Evolutionary conservation across 306 rosid genomes (phyloP), one percentile per base, ranked within the genome.

Genomic region (Pyrus bretschneideri): DNA sequence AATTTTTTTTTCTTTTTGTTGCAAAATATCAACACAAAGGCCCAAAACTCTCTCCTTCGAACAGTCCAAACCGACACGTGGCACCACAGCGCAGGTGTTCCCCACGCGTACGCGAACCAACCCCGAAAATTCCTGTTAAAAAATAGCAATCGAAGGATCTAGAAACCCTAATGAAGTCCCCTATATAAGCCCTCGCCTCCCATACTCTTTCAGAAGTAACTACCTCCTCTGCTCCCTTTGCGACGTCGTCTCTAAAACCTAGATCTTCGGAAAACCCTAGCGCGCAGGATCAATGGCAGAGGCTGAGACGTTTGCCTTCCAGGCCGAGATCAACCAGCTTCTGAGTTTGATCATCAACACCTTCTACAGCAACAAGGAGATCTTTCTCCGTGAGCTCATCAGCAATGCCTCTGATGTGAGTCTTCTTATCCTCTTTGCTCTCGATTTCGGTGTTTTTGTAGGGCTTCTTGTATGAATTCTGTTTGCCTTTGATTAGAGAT

Each of bases 281-380:
- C 2, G 6, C 23, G 19, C 69, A 42, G 62, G 54, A 40, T 35
- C 63, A 61, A 92, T 90, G 98, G 78, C 90, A 29, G 96, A 93
- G 6, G 30, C 77, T 1, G 96, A 93, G 86, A 93, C 94, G 75
- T 93, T 93, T 23, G 94, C 98, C 49, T 93, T 93, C 69, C 98
- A 93, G 88, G 98, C 96, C 22, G 98, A 93, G 93, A 93, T 93
- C 80, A 93, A 93, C 88, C 98, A 93, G 87, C 90, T 93, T 21
- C 89, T 93, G 72, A 93, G 96, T 78, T 85, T 93, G 49, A 90
- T 93, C 74, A 93, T 93, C 90, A 93, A 93, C 79, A 93, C 97
- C 27, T 93, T 90, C 82, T 90, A 93, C 91, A 90, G 94, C 85
- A 93, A 93, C 85, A 93, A 93, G 90, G 98, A 93, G 89, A 93